Evolutionary conservation across 2,329 filamentous ascomycete genomes (phyloP), one percentile per base, ranked within the genome.

Genomic region (Didymella pomorum): DNA sequence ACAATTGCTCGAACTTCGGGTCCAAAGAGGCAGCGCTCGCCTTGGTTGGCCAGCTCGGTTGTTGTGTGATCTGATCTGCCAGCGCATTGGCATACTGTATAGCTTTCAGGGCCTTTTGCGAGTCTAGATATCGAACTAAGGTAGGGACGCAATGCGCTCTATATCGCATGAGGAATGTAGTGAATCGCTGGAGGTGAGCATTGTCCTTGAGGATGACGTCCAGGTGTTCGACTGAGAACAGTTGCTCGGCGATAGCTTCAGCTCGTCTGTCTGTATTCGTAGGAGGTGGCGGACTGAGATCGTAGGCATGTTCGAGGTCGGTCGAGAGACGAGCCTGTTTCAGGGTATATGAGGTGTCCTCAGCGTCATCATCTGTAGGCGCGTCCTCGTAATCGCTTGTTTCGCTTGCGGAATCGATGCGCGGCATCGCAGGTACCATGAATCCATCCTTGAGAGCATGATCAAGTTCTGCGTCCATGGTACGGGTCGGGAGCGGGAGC

Each of bases 71-170:
- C 2, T 85, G 81, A 46, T 84, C 81, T 1, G 86, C 82, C 50
- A 91, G 80, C 0, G 87, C 82, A 72, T 92, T 91, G 18, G 87
- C 84, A 67, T 91, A 92, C 18, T 82, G 79, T 39, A 92, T 85
- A 1, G 89, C 88, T 63, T 85, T 85, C 8, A 90, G 75, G 0
- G 89, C 89, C 70, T 92, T 92, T 55, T 86, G 76, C 0, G 87
- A 83, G 65, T 90, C 87, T 1, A 91, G 79, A 62, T 91, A 91
- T 73, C 90, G 89, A 16, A 86, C 83, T 14, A 92, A 77, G 10
- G 89, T 79, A 0, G 87, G 83, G 4, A 89, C 80, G 0, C 87
- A 89, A 20, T 82, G 77, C 2, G 87, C 84, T 47, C 87, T 81
- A 50, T 83, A 80, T 11, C 79, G 75, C 56, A 84, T 83, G 2